Evolutionary conservation across 495 filamentous ascomycete genomes (phyloP).

Genomic region (Aspergillus leporis): DNA sequence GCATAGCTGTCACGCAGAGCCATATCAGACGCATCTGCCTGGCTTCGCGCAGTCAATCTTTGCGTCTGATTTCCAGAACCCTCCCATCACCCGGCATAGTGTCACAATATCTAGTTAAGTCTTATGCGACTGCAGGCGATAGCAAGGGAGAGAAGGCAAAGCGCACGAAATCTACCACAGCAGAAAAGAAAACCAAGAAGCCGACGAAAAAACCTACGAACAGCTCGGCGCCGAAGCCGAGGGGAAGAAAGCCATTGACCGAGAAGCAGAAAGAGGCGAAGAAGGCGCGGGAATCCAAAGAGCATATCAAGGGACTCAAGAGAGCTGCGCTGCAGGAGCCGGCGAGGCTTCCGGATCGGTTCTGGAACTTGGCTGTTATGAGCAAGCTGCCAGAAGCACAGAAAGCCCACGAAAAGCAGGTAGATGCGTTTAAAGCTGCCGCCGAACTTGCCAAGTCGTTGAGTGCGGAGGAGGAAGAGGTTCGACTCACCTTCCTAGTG

Average conservation of each 20-base stretch:
- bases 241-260: conserved; percentile 26
- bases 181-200: conserved; percentile 11
- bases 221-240: conserved; percentile 3
- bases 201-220: conserved; percentile 4
- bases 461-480: conserved; percentile 35
- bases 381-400: conserved; percentile 20
- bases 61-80: conserved; percentile 11
- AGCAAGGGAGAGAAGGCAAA: conserved; percentile 24
- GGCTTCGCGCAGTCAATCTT: conserved; percentile 13
- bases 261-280: conserved; percentile 31
- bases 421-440: conserved; percentile 21
- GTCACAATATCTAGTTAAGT: conserved; percentile 15
- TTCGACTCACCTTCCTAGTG: conserved; percentile 17
- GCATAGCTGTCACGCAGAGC: conserved; percentile 28
- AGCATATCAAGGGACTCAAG: conserved; percentile 34
- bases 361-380: conserved; percentile 27
- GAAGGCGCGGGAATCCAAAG: conserved; percentile 18
- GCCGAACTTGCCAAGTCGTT: conserved; percentile 25
- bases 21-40: conserved; percentile 32
- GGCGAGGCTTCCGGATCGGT: conserved; percentile 17
- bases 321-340: conserved; percentile 34
- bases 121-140: conserved; percentile 30
- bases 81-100: conserved; percentile 9
- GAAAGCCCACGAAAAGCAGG: not conserved
- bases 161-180: conserved; percentile 18